Evolutionary conservation across 2,329 filamentous ascomycete genomes (phyloP), one percentile per base, ranked within the genome.

Genomic region (Zymoseptoria brevis): DNA sequence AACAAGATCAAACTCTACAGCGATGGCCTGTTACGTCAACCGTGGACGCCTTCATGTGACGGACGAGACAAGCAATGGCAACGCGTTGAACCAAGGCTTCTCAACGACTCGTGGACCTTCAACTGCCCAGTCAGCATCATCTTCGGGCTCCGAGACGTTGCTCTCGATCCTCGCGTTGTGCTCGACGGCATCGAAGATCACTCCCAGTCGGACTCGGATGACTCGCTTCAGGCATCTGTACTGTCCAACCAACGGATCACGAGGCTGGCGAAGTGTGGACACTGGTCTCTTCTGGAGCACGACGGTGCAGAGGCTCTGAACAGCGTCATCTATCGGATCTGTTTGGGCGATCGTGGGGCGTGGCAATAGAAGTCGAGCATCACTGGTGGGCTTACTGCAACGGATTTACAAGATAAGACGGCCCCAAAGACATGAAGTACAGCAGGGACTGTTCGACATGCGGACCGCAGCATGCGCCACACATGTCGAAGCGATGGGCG

Each of bases 1-100:
- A 75, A 82, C 61, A 80, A 80, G 66, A 77, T 81, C 22, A 71
- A 75, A 11, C 77, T 83, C 57, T 85, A 85, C 69, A 77, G 81
- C 30, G 76, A 85, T 50, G 76, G 77, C 1, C 72, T 81, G 0
- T 70, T 75, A 19, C 60, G 69, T 2, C 69, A 69, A 0, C 69
- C 67, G 11, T 85, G 83, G 83, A 71, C 74, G 35, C 83, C 82
- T 64, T 79, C 78, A 1, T 67, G 80, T 22, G 55, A 41, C 41
- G 53, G 58, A 58, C 54, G 74, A 77, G 24, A 73, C 76, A 6
- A 75, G 8, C 9, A 8, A n/a, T n/a, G 30, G 19, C 19, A 54
- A 30, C 35, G n/a, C 35, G 13, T n/a, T 13, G 13, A 45, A 5
- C 2, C 35, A 45, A 45, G 35, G 35, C 35, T 16, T 45, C 8